Evolutionary conservation across 2,329 filamentous ascomycete species (phyloP), one percentile per base, ranked within the genome.

Genomic region (Pezicula radicicola): DNA sequence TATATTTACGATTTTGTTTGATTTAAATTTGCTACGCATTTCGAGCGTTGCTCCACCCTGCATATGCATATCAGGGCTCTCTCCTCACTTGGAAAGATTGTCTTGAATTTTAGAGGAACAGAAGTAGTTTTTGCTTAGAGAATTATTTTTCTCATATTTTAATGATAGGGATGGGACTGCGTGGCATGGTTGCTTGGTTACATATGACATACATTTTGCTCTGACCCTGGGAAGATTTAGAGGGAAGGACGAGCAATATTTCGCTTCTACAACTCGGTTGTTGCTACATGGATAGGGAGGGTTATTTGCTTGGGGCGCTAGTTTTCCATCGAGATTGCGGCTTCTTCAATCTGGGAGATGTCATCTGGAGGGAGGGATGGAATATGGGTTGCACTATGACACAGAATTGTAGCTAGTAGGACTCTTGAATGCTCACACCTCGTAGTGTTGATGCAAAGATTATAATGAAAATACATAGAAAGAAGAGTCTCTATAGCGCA

Each of bases 91-190:
- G 56, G 60, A 59, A 60, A 62, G 52, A 55, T 53, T 28, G 49
- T 49, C 28, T 53, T 49, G 43, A 35, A 56, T 54, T 50, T 60
- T 13, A 27, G 42, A 27, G 51, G 53, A 54, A 40, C 18, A 37
- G 37, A 44, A 40, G 46, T 50, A 44, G 53, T 46, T 35, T 52
- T 48, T 40, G 53, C 56, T 51, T 55, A 30, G 44, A 55, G 49
- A 56, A 48, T 21, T 49, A 33, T 30, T 25, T 30, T 49, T 44
- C 42, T 50, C 49, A 50, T 41, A 55, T 54, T 53, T 56, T 61
- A 58, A 62, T 59, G 60, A 63, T 52, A 59, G 60, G 60, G 56
- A 49, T 52, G 46, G 44, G 47, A 49, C 21, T n/a, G 36, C 28
- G 42, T 48, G 35, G 50, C 28, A 48, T 15, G 25, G 18, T 21